phyloP scores from a whole-genome alignment of 2,329 filamentous ascomycete species.

The Hypoxylon sp. region DNA sequence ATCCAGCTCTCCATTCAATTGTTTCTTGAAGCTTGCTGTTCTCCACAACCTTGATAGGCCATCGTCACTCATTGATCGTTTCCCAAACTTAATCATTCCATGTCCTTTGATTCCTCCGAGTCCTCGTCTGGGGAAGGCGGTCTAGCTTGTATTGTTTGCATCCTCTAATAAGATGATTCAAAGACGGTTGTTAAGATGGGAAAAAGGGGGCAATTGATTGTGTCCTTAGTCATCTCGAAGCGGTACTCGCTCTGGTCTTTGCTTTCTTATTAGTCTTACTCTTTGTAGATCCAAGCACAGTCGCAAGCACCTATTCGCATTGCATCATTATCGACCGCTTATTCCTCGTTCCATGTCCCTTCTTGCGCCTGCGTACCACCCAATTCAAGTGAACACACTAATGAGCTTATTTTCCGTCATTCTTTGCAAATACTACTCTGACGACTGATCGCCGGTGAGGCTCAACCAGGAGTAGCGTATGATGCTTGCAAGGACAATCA shows the following conservation, averaged over 20 bases:
- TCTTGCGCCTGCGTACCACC: not conserved
- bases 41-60: conserved; percentile 35
- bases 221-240: conserved; percentile 17
- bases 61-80: conserved; percentile 35
- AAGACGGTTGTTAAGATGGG: conserved; percentile 9
- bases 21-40: conserved; percentile 24
- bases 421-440: conserved; percentile 30
- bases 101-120: conserved; percentile 38
- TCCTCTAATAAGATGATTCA: conserved; percentile 10
- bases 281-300: conserved; percentile 32
- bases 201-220: conserved; percentile 5
- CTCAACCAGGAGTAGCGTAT: conserved; percentile 27
- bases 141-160: conserved; percentile 34
- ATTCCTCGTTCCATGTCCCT: conserved; percentile 11
- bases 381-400: conserved; percentile 1
- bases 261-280: conserved; percentile 2
- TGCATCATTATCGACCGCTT: conserved; percentile 43
- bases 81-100: conserved; percentile 26
- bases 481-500: conserved; percentile 33
- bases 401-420: conserved; percentile 44
- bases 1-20: conserved; percentile 21
- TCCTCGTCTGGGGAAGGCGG: conserved; percentile 38
- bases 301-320: conserved; percentile 41
- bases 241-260: conserved; percentile 7
- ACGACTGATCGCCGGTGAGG: conserved; percentile 26